Evolutionary conservation across 805 yeast genomes (phyloP).

Genomic region (Sugiyamaella smithiae): DNA sequence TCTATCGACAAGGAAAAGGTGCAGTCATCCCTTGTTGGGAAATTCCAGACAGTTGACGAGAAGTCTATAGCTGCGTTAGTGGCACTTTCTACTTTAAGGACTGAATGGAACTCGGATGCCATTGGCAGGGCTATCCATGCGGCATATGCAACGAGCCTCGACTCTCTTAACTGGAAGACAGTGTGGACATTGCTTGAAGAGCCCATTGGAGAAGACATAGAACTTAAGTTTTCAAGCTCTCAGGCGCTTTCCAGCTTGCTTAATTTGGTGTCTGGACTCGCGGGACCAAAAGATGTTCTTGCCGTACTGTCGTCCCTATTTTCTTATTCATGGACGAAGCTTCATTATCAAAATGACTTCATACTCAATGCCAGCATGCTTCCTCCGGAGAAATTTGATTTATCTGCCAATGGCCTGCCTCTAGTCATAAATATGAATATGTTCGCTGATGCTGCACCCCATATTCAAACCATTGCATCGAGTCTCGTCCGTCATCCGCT

Average conservation of each 20-base stretch:
- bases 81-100: neutral
- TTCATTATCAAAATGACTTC: constrained; percentile 14
- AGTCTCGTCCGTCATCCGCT: constrained; percentile 23
- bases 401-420: constrained; percentile 10
- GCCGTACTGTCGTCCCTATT: constrained; percentile 8
- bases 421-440: constrained; percentile 10
- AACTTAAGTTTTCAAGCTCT: constrained; percentile 2
- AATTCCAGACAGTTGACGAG: neutral
- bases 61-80: neutral
- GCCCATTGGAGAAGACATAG: neutral
- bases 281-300: constrained; percentile 2
- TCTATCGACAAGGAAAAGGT: neutral
- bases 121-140: constrained; percentile 5
- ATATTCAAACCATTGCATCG: constrained; percentile 19
- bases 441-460: constrained; percentile 13
- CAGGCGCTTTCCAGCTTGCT: neutral
- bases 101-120: constrained; percentile 5
- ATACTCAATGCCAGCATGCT: constrained; percentile 8
- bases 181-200: constrained; percentile 6
- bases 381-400: constrained; percentile 10
- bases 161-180: constrained; percentile 2
- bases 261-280: neutral
- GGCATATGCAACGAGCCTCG: neutral
- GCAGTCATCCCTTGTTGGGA: neutral
- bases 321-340: constrained; percentile 12